These are phyloP conservation scores for Aegilops bicornis DNA, from an alignment of 176 grass and related monocot genomes.

Conservation along the genomic window DNA sequence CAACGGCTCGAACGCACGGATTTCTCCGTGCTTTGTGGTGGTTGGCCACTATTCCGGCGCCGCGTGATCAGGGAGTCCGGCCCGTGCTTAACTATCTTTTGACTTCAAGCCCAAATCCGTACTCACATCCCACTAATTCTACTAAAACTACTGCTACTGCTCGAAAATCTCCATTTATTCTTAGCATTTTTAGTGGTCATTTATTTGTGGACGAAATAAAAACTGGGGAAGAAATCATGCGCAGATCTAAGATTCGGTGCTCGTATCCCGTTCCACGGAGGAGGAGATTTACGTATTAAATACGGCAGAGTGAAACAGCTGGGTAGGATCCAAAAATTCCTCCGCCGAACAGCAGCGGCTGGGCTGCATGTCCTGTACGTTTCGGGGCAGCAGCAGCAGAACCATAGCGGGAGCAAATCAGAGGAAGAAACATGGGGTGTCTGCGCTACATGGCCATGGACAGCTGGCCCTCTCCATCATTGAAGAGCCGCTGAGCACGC, in stretches of 20 bases:
- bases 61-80: conserved; percentile 18
- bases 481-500: not conserved
- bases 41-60: conserved; percentile 25
- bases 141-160: not conserved
- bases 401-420: not conserved
- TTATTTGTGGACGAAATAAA: not conserved
- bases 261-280: not conserved
- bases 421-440: conserved; percentile 18
- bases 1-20: conserved; percentile 31
- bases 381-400: not conserved
- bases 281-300: conserved; percentile 21
- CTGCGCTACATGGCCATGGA: conserved; percentile 18
- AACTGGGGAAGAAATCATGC: not conserved
- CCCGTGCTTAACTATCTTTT: conserved; percentile 26
- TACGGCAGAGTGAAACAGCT: not conserved
- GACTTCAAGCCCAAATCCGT: conserved; percentile 20
- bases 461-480: not conserved
- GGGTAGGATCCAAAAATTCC: conserved; percentile 1
- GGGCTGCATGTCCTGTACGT: not conserved
- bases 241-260: conserved; percentile 25
- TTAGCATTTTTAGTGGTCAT: not conserved
- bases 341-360: not conserved
- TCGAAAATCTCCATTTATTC: not conserved
- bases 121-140: not conserved
- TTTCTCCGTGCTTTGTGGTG: conserved; percentile 3